Conservation (phyloP, 495 filamentous ascomycete genomes). For the Amphirosellinia nigrospora region DNA sequence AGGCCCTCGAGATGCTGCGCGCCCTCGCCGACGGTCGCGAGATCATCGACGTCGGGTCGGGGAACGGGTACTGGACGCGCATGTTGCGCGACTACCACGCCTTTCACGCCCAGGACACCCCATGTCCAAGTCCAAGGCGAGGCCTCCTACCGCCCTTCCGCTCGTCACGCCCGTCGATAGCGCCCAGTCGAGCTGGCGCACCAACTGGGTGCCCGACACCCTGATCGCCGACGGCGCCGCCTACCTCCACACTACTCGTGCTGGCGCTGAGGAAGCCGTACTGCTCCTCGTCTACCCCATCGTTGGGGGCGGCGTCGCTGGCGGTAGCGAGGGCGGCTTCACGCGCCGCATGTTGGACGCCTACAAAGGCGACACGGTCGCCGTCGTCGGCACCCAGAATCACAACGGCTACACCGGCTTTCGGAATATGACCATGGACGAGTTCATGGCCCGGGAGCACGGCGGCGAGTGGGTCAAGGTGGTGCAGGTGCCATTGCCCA, state of each 20-base stretch:
- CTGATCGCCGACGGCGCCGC: conserved; percentile 51
- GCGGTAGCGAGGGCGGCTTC: conserved; percentile 50
- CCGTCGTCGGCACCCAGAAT: conserved; percentile 70
- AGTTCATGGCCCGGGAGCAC: conserved; percentile 59
- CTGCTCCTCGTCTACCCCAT: conserved; percentile 68
- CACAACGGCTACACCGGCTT: conserved; percentile 69
- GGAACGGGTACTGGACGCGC: conserved; percentile 69
- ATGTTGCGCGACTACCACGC: conserved; percentile 58
- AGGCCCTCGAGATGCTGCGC: conserved; percentile 57
- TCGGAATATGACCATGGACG: conserved; percentile 56
- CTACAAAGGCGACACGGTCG: conserved; percentile 62
- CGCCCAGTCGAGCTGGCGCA: conserved; percentile 60
- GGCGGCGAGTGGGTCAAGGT: conserved; percentile 44
- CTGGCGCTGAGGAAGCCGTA: conserved; percentile 51
- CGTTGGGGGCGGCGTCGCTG: conserved; percentile 49
- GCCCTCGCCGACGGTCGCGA: conserved; percentile 45
- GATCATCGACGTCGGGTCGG: conserved; percentile 62
- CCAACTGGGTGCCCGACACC: conserved; percentile 65
- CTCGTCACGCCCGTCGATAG: conserved; percentile 54
- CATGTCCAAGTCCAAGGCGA: conserved; percentile 14
- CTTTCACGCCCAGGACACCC: conserved; percentile 27
- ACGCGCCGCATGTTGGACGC: conserved; percentile 57
- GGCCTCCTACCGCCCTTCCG: conserved; percentile 34
- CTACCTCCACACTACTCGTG: conserved; percentile 44
- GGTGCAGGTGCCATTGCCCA: conserved; percentile 56